These are phyloP conservation scores for Hypericum perforatum DNA, from an alignment of 345 rosid genomes.

Conservation along the genomic window DNA sequence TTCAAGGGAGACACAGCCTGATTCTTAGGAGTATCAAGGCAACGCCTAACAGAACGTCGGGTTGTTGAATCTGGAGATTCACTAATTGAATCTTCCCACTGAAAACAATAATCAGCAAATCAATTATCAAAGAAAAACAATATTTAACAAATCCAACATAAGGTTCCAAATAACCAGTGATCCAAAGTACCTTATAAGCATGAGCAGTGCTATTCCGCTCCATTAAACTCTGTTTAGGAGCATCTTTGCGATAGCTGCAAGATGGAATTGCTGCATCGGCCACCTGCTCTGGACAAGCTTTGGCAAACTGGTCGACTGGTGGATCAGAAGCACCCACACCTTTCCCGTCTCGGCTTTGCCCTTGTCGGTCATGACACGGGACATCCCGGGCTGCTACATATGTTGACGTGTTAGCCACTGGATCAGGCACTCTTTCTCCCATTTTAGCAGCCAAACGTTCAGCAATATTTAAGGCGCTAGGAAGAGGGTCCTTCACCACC, in stretches of 20 bases:
- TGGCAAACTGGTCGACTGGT: neutral
- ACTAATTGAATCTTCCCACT: conserved; percentile 47
- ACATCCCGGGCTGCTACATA: conserved; percentile 3
- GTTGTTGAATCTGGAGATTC: conserved; percentile 21
- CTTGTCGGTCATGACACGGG: conserved; percentile 5
- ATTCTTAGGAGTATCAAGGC: conserved; percentile 14
- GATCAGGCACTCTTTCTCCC: conserved; percentile 2
- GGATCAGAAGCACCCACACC: neutral
- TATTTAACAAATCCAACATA: no score
- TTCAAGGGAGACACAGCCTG: conserved; percentile 24
- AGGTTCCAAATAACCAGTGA: no score
- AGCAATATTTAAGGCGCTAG: conserved; percentile 29
- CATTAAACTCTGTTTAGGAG: conserved; percentile 35
- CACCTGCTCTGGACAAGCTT: conserved; percentile 10
- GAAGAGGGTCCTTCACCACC: conserved; percentile 41
- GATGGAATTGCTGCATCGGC: conserved; percentile 11
- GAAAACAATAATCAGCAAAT: neutral
- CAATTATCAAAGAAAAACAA: neutral
- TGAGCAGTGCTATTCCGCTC: conserved; percentile 41
- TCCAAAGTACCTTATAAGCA: conserved; percentile 45
- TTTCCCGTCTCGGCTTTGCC: neutral
- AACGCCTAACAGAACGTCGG: neutral
- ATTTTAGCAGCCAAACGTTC: conserved; percentile 18
- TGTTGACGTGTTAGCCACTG: neutral
- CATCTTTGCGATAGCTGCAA: conserved; percentile 12